phyloP scores from a whole-genome alignment of 2,329 filamentous ascomycete species.

The Domatiomyces catenatus region DNA sequence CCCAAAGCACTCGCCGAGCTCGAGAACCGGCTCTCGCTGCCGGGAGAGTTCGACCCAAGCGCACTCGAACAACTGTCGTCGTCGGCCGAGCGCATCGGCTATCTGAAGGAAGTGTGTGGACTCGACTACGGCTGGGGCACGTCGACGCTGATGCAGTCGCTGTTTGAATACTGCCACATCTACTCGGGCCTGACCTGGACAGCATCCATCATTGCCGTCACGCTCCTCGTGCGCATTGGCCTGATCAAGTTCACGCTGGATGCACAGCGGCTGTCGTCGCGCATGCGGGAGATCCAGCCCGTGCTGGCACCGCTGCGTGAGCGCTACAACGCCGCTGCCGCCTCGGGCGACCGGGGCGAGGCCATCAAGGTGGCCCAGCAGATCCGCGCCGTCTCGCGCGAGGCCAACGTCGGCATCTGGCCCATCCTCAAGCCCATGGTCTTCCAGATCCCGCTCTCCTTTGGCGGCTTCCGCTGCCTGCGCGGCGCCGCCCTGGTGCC shows the following conservation, averaged over 20 bases:
- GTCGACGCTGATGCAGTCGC: slow-evolving; percentile 56
- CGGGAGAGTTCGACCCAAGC: slow-evolving; percentile 1
- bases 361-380: slow-evolving; percentile 34
- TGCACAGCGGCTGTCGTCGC: slow-evolving; percentile 47
- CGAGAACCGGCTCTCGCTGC: slow-evolving; percentile 8
- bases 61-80: slow-evolving; percentile 28
- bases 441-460: slow-evolving; percentile 54
- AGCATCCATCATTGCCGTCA: slow-evolving; percentile 52
- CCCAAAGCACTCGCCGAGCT: slow-evolving; percentile 8
- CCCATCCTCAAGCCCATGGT: slow-evolving; percentile 42
- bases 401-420: slow-evolving; percentile 39
- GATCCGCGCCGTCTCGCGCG: slow-evolving; percentile 36
- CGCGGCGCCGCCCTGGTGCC: slow-evolving; percentile 61
- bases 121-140: slow-evolving; percentile 78
- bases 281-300: slow-evolving; percentile 46
- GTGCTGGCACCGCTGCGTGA: slow-evolving; percentile 41
- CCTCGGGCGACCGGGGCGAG: slow-evolving; percentile 31
- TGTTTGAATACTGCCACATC: slow-evolving; percentile 71
- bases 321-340: slow-evolving; percentile 34
- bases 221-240: slow-evolving; percentile 50
- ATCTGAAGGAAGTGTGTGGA: slow-evolving; percentile 57
- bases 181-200: slow-evolving; percentile 67
- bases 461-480: slow-evolving; percentile 65
- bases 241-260: slow-evolving; percentile 48
- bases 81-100: slow-evolving; percentile 64